Base-by-base conservation (phyloP, 1,284 basidiomycete species). In the Pterulicium gracile region DNA sequence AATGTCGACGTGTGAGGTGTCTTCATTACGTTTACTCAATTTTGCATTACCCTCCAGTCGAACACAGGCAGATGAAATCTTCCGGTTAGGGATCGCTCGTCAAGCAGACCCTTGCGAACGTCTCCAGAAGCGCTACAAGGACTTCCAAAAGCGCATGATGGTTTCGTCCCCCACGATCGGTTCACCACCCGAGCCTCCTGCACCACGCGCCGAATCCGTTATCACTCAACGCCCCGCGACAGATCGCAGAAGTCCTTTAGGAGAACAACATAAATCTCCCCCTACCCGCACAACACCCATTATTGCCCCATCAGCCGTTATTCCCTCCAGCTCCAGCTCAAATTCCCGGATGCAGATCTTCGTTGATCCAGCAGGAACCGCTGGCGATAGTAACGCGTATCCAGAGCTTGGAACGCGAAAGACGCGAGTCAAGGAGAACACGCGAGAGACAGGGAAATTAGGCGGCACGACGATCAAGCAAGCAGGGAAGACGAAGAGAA, bases 141-240 rank as follows among this genome's bases (percentile, higher is more conserved):
- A 90, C 42, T 94, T 91, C 64, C 83, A 90, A 56, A 84, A 85
- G 51, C 79, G 89, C 13, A 82, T 83, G 81, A 80, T 84, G 76
- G 61, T 64, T n/a, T 32, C 27, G n/a, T 32, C 27, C 15, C 61
- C 65, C 19, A 56, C 66, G 12, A 56, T 63, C 22, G 57, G 69
- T 44, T 63, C 68, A 4, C 53, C 60, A 32, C 1, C 52, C 60
- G 19, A n/a, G 39, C 39, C 39, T 19, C 7, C 18, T 10, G 39
- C 39, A 10, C 19, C 10, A 19, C 7, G 19, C 10, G n/a, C 39
- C 18, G 7, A 10, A 7, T 17, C 18, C 7, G 19, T 17, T 7
- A 41, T 7, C 18, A 15, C 39, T 10, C 13, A 10, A 19, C 7
- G 10, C 7, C 39, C 39, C 39, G 18, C 10, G 10, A 32, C 27